A percentile compares a stretch with the other conserved stretches of the same genome.
Evolutionary conservation across 148 eudicot genomes (phyloP).

Genomic region (Silene uniflora): DNA sequence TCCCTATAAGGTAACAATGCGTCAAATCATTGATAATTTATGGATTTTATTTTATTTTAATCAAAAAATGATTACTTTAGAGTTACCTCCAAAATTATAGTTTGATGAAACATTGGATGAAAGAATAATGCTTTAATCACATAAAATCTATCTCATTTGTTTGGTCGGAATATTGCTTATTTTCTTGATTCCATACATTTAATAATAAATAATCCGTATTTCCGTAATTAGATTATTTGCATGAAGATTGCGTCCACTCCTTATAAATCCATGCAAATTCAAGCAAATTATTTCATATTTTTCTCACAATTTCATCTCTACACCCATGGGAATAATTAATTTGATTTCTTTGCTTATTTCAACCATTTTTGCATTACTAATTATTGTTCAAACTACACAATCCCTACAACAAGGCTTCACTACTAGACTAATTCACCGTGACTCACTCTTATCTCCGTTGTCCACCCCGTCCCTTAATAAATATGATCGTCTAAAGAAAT

Average conservation of each 20-base stretch:
- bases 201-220: too few relatives aligned
- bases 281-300: not conserved
- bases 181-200: too few relatives aligned
- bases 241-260: not conserved
- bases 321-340: conserved; percentile 20
- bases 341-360: not conserved
- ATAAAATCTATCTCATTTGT: too few relatives aligned
- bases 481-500: conserved; percentile 24
- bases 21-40: too few relatives aligned
- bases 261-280: not conserved
- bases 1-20: too few relatives aligned
- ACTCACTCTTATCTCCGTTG: conserved; percentile 40
- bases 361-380: not conserved
- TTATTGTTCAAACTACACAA: not conserved
- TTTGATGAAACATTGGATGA: too few relatives aligned
- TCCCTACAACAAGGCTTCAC: conserved; percentile 25
- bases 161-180: too few relatives aligned
- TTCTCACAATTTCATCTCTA: not conserved
- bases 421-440: conserved; percentile 45
- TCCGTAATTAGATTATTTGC: not conserved
- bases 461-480: conserved; percentile 24
- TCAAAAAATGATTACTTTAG: too few relatives aligned
- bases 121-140: too few relatives aligned
- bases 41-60: too few relatives aligned
- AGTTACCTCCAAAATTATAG: too few relatives aligned